A percentile compares a stretch with the other conserved stretches of the same genome.
Conservation (phyloP, 2,329 filamentous ascomycete species). For the Nothophaeocryptopus gaeumannii region DNA sequence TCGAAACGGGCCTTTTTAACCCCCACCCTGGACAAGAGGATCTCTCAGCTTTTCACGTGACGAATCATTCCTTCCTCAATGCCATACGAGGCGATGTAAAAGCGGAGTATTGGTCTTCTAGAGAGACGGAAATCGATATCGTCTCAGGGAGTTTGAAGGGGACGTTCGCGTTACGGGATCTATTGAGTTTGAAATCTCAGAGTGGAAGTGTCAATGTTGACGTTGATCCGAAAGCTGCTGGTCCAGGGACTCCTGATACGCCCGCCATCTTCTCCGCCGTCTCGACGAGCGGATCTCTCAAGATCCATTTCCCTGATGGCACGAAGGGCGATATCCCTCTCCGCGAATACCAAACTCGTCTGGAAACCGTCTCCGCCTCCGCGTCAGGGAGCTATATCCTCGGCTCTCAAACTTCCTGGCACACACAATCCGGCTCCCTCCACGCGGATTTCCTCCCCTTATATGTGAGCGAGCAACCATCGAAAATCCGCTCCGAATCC, state of each 20-base stretch:
- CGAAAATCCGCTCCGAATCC: constrained; percentile 34
- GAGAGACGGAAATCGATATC: constrained; percentile 40
- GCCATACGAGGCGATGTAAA: constrained; percentile 36
- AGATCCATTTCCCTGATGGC: constrained; percentile 31
- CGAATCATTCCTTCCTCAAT: constrained; percentile 33
- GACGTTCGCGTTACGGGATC: constrained; percentile 40
- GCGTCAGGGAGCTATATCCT: constrained; percentile 42
- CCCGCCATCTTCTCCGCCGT: constrained; percentile 39
- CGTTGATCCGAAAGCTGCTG: constrained; percentile 39
- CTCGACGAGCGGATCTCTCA: constrained; percentile 39
- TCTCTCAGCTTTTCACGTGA: constrained; percentile 31
- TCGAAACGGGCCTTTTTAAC: constrained; percentile 33
- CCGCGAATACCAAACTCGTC: constrained; percentile 41
- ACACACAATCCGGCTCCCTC: constrained; percentile 39
- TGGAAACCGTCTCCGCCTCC: constrained; percentile 39
- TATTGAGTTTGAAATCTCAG: constrained; percentile 40
- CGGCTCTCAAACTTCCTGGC: constrained; percentile 38
- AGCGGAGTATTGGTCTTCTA: constrained; percentile 35
- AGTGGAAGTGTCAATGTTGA: constrained; percentile 43
- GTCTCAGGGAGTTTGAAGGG: constrained; percentile 43
- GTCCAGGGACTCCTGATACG: constrained; percentile 12
- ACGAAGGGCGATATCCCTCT: constrained; percentile 29
- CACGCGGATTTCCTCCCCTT: constrained; percentile 39
- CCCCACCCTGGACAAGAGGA: constrained; percentile 9
- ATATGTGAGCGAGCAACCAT: constrained; percentile 23